Percentiles rank a stretch among this genome's conserved stretches.
Conservation (phyloP, 192 early-diverging fungal genomes). For the Coemansia sp. region DNA sequence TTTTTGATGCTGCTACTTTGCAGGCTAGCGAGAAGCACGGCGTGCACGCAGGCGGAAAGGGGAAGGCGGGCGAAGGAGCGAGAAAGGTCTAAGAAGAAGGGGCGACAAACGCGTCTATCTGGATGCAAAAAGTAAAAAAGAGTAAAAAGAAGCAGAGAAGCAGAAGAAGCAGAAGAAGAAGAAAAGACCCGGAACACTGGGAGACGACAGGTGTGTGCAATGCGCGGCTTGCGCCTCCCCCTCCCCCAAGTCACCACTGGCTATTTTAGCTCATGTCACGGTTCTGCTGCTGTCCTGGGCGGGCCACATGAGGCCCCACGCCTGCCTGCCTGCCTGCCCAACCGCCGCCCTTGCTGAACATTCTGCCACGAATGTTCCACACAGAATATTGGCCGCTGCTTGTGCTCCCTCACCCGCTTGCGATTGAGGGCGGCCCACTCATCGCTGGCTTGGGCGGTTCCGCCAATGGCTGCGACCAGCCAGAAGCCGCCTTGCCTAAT, state of each 20-base stretch:
- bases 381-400: slow-evolving; percentile 20
- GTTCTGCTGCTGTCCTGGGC: not conserved
- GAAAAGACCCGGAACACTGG: slow-evolving; percentile 3
- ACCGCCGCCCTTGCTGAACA: slow-evolving; percentile 19
- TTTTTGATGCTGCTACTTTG: not conserved
- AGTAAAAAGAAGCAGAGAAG: too few relatives aligned
- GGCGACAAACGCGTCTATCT: slow-evolving; percentile 2
- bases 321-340: slow-evolving; percentile 5
- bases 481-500: too few relatives aligned
- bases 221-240: not conserved
- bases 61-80: not conserved
- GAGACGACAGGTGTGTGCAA: slow-evolving; percentile 2
- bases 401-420: not conserved
- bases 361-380: slow-evolving; percentile 45
- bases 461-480: too few relatives aligned
- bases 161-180: too few relatives aligned
- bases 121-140: slow-evolving; percentile 8
- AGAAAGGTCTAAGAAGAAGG: not conserved
- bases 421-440: not conserved
- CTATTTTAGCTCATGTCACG: not conserved
- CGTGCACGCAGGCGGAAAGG: not conserved
- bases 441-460: too few relatives aligned
- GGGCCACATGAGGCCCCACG: not conserved
- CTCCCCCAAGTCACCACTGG: slow-evolving; percentile 1
- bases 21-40: not conserved